phyloP scores from a whole-genome alignment of 176 grass and related monocot species.

The Themeda triandra region DNA sequence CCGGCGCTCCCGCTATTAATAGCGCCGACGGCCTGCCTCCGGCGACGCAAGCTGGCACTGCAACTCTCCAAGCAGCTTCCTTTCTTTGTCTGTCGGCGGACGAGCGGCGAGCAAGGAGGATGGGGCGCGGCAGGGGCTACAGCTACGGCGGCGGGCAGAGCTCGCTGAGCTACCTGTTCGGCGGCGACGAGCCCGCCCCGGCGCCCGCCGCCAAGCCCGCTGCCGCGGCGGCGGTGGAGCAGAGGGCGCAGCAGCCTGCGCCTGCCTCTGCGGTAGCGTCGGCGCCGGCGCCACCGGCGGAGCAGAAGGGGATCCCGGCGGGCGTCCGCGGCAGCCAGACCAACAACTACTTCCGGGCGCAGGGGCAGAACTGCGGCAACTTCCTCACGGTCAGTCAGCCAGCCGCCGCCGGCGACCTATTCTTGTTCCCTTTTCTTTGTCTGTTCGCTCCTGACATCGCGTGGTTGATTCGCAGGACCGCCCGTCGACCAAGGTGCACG shows the following conservation, averaged over 20 bases:
- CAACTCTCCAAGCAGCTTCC: background rate
- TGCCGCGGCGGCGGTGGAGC: background rate
- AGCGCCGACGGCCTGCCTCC: background rate
- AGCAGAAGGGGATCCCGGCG: slow-evolving; percentile 37
- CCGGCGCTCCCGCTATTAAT: background rate
- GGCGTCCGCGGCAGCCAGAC: slow-evolving; percentile 43
- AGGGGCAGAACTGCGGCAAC: slow-evolving; percentile 70
- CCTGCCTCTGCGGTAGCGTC: background rate
- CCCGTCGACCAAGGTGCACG: slow-evolving; percentile 71
- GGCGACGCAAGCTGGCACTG: background rate
- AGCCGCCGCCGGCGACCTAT: background rate
- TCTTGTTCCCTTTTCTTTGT: background rate
- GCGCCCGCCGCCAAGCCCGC: slow-evolving; percentile 20
- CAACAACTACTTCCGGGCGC: slow-evolving; percentile 67
- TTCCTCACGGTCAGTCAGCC: slow-evolving; percentile 53
- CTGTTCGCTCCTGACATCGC: background rate
- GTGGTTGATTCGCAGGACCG: slow-evolving; percentile 53
- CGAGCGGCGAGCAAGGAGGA: background rate
- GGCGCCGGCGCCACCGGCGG: background rate
- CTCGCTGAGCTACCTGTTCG: slow-evolving; percentile 71
- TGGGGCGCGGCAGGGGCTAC: slow-evolving; percentile 60
- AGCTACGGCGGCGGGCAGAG: slow-evolving; percentile 66
- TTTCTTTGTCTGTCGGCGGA: too few species aligned
- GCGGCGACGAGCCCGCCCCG: slow-evolving; percentile 17
- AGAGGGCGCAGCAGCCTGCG: background rate